Evolutionary conservation across 768 basidiomycete species (phyloP).

Genomic region (Cystofilobasidium bisporidii): DNA sequence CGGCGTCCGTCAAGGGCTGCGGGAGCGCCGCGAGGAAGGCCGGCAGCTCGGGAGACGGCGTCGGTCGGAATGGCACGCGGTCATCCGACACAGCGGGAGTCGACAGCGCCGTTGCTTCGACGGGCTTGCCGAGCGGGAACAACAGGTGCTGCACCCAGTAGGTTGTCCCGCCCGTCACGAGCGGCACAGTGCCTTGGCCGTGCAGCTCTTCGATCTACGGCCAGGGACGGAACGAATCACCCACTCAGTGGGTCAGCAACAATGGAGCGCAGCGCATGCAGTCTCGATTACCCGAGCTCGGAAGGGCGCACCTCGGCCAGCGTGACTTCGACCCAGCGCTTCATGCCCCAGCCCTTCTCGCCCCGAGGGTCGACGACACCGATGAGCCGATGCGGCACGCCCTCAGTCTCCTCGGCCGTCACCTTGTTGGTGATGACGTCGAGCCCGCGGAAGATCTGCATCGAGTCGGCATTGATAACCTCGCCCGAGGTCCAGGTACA

Average conservation of each 20-base stretch:
- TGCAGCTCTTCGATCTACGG: constrained; percentile 29
- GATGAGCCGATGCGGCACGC: constrained; percentile 82
- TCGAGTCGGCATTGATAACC: constrained; percentile 90
- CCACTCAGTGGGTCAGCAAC: neutral
- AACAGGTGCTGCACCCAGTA: constrained; percentile 97
- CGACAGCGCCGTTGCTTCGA: constrained; percentile 3
- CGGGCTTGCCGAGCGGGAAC: constrained; percentile 50
- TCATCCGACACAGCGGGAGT: constrained; percentile 3
- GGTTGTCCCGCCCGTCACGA: constrained; percentile 88
- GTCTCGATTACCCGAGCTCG: too few relatives aligned
- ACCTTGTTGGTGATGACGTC: constrained; percentile 93
- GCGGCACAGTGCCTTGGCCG: constrained; percentile 55
- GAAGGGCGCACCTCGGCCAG: constrained; percentile 55
- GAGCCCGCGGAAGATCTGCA: constrained; percentile 90
- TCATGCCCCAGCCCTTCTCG: constrained; percentile 43
- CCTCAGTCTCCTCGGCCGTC: constrained; percentile 60
- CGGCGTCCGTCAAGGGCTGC: constrained; percentile 19
- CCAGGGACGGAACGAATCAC: constrained; percentile 8
- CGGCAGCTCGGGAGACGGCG: constrained; percentile 9
- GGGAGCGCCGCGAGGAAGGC: constrained; percentile 30
- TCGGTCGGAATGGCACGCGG: constrained; percentile 23
- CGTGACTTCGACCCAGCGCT: constrained; percentile 70
- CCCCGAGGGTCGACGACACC: constrained; percentile 75
- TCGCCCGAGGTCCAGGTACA: constrained; percentile 37
- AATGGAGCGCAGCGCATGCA: too few relatives aligned